phyloP scores from a whole-genome alignment of 2,329 filamentous ascomycete species.

The Cladophialophora yegresii region DNA sequence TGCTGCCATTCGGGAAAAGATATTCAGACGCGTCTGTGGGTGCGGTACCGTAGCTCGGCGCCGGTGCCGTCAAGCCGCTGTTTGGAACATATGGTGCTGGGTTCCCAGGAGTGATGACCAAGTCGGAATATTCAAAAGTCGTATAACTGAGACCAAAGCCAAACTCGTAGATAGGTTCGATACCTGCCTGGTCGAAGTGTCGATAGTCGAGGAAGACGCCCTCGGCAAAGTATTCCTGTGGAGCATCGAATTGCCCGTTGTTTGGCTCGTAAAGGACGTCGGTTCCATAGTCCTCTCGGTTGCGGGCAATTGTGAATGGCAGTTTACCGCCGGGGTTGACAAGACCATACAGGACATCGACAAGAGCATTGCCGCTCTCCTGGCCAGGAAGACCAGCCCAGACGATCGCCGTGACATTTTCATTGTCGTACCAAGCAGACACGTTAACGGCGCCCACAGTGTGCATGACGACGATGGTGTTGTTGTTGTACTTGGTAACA shows the following conservation, averaged over 20 bases:
- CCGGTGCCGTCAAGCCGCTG: conserved; percentile 55
- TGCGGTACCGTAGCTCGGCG: conserved; percentile 55
- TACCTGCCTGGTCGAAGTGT: conserved; percentile 56
- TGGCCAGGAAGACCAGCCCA: conserved; percentile 75
- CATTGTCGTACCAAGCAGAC: conserved; percentile 60
- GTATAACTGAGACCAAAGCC: conserved; percentile 65
- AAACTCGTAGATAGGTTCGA: conserved; percentile 63
- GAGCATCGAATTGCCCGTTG: conserved; percentile 55
- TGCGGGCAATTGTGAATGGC: conserved; percentile 62
- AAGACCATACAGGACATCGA: conserved; percentile 71
- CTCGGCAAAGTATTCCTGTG: conserved; percentile 61
- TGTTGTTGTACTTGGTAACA: conserved; percentile 74
- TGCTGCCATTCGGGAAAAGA: conserved; percentile 57
- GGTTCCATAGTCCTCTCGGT: conserved; percentile 57
- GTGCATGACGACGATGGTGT: conserved; percentile 91
- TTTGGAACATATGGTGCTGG: conserved; percentile 56
- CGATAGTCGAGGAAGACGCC: conserved; percentile 62
- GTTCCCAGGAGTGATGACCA: conserved; percentile 51
- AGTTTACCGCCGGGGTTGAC: conserved; percentile 64
- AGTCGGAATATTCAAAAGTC: conserved; percentile 62
- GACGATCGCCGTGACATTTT: conserved; percentile 72
- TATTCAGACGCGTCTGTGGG: conserved; percentile 55
- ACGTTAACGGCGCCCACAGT: conserved; percentile 78
- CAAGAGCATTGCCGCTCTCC: conserved; percentile 73
- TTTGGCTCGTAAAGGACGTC: conserved; percentile 61